Evolutionary conservation across 306 rosid genomes (phyloP).

Genomic region (Lathyrus sativus): DNA sequence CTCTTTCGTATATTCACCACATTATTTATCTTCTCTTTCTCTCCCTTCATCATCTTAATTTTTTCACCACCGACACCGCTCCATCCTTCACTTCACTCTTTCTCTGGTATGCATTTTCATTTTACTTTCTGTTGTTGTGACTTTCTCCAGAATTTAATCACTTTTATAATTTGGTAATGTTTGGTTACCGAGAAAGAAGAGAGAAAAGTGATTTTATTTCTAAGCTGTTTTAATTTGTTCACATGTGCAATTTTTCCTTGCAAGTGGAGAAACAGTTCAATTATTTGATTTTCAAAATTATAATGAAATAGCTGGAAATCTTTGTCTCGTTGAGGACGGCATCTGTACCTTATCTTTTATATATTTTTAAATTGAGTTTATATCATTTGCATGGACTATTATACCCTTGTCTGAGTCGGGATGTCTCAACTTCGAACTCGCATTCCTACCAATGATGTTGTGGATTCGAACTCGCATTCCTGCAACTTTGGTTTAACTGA

Average conservation of each 20-base stretch:
- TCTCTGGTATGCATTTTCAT: slow-evolving; percentile 43
- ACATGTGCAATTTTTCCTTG: slow-evolving; percentile 12
- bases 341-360: slow-evolving; percentile 53
- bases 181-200: background rate
- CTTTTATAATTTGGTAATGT: background rate
- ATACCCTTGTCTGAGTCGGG: slow-evolving; percentile 21
- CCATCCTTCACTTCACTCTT: slow-evolving; percentile 39
- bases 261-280: slow-evolving; percentile 19
- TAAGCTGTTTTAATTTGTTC: slow-evolving; percentile 11
- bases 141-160: slow-evolving; percentile 10
- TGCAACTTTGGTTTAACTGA: too few relatives aligned
- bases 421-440: background rate
- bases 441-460: background rate
- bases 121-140: background rate
- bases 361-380: slow-evolving; percentile 36
- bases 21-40: background rate
- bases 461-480: background rate
- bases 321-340: slow-evolving; percentile 56
- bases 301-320: slow-evolving; percentile 46
- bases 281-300: slow-evolving; percentile 41
- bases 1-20: background rate
- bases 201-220: background rate
- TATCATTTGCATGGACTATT: slow-evolving; percentile 66
- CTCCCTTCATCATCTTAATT: background rate
- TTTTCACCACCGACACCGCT: slow-evolving; percentile 69